Evolutionary conservation across 495 filamentous ascomycete genomes (phyloP).

Genomic region (Pyrenopolyporus hunteri): DNA sequence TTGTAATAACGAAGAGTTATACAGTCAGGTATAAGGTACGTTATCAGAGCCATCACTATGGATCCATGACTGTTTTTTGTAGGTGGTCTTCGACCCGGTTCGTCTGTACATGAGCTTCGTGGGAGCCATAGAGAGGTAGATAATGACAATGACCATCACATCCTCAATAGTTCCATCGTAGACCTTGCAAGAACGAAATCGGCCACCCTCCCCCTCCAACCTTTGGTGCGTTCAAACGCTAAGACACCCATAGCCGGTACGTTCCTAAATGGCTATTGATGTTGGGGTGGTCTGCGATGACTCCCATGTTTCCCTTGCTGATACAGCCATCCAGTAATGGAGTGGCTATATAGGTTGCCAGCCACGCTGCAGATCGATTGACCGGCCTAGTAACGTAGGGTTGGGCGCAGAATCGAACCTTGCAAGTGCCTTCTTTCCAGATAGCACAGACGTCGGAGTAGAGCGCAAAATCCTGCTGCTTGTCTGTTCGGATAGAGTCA

Average conservation of each 20-base stretch:
- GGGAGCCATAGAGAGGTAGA: conserved; percentile 3
- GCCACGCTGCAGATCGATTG: conserved; percentile 38
- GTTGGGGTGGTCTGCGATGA: conserved; percentile 35
- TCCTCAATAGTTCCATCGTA: neutral
- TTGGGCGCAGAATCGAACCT: conserved; percentile 41
- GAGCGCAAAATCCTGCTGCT: conserved; percentile 31
- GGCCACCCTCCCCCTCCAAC: neutral
- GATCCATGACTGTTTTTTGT: too few species aligned
- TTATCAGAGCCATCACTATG: too few species aligned
- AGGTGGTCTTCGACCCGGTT: neutral
- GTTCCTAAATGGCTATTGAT: conserved; percentile 40
- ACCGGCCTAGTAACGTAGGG: conserved; percentile 35
- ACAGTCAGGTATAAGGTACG: too few species aligned
- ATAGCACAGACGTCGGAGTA: conserved; percentile 38
- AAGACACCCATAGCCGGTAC: conserved; percentile 37
- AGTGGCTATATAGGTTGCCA: conserved; percentile 33
- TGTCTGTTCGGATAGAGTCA: conserved; percentile 28
- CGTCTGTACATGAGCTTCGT: neutral
- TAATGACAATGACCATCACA: neutral
- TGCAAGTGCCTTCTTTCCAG: conserved; percentile 37
- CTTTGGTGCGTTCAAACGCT: neutral
- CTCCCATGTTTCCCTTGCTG: conserved; percentile 27
- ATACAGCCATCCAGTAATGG: conserved; percentile 34
- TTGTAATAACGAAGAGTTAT: too few species aligned
- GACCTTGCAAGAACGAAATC: neutral